Evolutionary conservation across 345 rosid genomes (phyloP).

Genomic region (Eucalyptus cloeziana): DNA sequence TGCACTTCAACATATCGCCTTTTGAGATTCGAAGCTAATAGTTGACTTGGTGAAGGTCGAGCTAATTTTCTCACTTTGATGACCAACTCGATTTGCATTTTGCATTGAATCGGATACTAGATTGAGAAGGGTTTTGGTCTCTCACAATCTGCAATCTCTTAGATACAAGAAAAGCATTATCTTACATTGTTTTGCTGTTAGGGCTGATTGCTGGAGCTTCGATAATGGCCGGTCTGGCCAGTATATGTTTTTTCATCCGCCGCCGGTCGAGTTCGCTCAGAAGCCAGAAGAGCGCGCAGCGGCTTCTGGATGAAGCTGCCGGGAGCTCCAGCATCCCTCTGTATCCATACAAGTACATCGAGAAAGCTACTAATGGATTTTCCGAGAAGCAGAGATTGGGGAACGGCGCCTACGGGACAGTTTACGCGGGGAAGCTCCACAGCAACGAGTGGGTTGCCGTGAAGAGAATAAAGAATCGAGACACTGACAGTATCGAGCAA

Average conservation of each 20-base stretch:
- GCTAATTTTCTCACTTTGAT: not conserved
- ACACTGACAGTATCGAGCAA: conserved; percentile 74
- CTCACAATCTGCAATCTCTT: not conserved
- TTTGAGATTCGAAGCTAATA: not conserved
- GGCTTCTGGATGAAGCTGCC: conserved; percentile 70
- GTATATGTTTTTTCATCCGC: conserved; percentile 31
- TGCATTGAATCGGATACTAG: not conserved
- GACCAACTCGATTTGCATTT: not conserved
- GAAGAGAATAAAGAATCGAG: conserved; percentile 65
- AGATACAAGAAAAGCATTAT: not conserved
- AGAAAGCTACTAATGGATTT: conserved; percentile 66
- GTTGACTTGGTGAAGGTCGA: not conserved
- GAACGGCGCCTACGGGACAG: conserved; percentile 92
- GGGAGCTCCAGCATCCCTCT: conserved; percentile 71
- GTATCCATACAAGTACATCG: conserved; percentile 63
- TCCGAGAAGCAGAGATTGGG: conserved; percentile 76
- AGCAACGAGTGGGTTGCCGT: conserved; percentile 76
- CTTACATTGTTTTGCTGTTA: not conserved
- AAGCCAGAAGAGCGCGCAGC: conserved; percentile 49
- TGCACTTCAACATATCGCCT: not conserved
- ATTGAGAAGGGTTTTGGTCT: not conserved
- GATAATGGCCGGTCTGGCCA: conserved; percentile 27
- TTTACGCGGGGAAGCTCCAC: conserved; percentile 80
- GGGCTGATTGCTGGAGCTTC: conserved; percentile 60
- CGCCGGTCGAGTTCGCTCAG: conserved; percentile 23